phyloP scores from a whole-genome alignment of 106 monocot species.

The Acanthochlamys bracteata region DNA sequence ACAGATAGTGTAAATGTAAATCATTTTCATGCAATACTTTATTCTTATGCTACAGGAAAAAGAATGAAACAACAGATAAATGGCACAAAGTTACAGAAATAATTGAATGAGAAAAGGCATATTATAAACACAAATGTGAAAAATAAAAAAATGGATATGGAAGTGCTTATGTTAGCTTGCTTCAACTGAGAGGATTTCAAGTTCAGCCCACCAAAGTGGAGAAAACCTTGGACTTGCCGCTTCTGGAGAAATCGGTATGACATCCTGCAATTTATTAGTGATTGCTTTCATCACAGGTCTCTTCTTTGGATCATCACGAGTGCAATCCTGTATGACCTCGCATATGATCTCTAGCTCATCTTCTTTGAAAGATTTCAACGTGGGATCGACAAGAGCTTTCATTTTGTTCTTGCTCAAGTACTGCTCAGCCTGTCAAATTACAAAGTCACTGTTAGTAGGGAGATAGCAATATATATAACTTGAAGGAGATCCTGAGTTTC shows the following conservation, averaged over 20 bases:
- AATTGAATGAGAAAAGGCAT: no score
- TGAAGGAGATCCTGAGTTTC: no score
- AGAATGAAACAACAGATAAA: no score
- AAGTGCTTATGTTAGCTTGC: conserved; percentile 48
- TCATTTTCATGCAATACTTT: no score
- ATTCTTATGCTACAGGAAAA: no score
- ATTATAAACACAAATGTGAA: no score
- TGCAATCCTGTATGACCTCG: conserved; percentile 60
- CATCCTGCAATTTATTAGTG: conserved; percentile 25
- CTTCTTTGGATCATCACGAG: conserved; percentile 27
- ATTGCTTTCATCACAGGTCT: conserved; percentile 53
- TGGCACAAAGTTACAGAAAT: no score
- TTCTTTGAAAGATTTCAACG: conserved; percentile 37
- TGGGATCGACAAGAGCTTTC: conserved; percentile 44
- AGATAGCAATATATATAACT: no score
- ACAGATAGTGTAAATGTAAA: no score
- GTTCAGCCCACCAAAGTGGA: conserved; percentile 98
- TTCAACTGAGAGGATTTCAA: conserved; percentile 77
- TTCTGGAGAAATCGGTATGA: conserved; percentile 55
- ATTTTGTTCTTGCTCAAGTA: conserved; percentile 32
- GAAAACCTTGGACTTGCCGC: conserved; percentile 65
- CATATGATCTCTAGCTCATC: conserved; percentile 49
- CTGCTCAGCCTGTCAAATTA: conserved; percentile 44
- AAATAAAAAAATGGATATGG: no score
- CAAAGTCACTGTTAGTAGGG: background rate